Evolutionary conservation across 148 eudicot genomes (phyloP), one percentile per base, ranked within the genome.

Genomic region (Rhododendron ovatum): DNA sequence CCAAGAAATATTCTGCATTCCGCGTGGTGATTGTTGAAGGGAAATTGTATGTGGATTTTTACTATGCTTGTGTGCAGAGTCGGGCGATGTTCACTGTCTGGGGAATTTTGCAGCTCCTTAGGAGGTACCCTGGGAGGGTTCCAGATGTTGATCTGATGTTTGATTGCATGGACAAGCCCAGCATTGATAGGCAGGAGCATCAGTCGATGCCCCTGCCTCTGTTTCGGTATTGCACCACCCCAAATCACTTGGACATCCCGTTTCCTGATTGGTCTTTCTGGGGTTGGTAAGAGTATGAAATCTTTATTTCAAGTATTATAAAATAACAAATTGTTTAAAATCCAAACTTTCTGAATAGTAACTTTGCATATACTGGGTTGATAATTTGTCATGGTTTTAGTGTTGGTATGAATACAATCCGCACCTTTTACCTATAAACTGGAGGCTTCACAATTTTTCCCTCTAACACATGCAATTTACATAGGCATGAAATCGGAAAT

Each of bases 191-290:
- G 87, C 87, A 91, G 1, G 95, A 90, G 88, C 93, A 96, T 92
- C 83, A 86, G 12, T 57, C 86, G 0, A 93, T 89, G 92, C 99
- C 99, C 39, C 89, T 96, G 91, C 99, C 99, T 9, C 79, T 96
- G 87, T 96, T 96, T 86, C 91, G 99, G 50, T 96, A 96, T 82
- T 96, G 99, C 89, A 95, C 99, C 73, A 95, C 99, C 12, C 47
- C 87, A 2, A 84, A 94, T 28, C 95, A 93, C 91, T 91, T 89
- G 61, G 99, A 96, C 87, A 96, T 96, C 78, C 98, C 98, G 24
- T 96, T 96, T 91, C 98, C 98, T 48, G 98, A 96, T 92, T 96
- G 98, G 98, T 95, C 98, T 63, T 96, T 96, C 84, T 96, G 99
- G 99, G 96, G 99, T 33, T 96, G 99, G 98, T 96, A 91, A 86